Conservation (phyloP, 805 yeast genomes). For the Clavispora carvajalis region DNA sequence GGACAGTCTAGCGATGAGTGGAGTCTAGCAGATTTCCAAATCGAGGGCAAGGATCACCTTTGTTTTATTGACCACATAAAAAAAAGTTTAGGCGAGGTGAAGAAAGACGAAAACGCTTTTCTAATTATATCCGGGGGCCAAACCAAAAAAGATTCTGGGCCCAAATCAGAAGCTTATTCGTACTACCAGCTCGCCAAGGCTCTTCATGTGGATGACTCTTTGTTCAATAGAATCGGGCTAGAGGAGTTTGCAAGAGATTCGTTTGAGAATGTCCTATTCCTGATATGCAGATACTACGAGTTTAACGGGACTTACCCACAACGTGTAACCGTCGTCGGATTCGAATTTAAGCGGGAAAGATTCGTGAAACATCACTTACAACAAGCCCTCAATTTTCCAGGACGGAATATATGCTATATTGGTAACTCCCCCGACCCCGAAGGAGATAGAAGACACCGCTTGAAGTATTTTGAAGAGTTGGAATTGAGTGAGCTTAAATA, state of each 20-base stretch:
- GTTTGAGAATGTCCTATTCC: conserved; percentile 67
- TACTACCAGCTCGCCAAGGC: conserved; percentile 45
- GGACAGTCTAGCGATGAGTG: conserved; percentile 55
- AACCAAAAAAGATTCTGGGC: conserved; percentile 54
- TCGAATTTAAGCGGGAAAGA: conserved; percentile 64
- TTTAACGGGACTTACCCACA: conserved; percentile 44
- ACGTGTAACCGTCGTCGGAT: conserved; percentile 57
- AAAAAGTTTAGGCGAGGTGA: conserved; percentile 34
- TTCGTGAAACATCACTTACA: conserved; percentile 51
- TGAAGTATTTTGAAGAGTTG: conserved; percentile 44
- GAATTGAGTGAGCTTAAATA: conserved; percentile 41
- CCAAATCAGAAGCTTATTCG: conserved; percentile 56
- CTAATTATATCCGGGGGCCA: conserved; percentile 64
- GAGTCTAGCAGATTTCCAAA: conserved; percentile 63
- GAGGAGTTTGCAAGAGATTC: conserved; percentile 81
- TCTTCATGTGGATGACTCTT: conserved; percentile 12
- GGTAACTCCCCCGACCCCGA: conserved; percentile 55
- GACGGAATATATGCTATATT: conserved; percentile 38
- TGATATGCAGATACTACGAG: conserved; percentile 50
- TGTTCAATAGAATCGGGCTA: conserved; percentile 30
- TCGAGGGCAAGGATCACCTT: conserved; percentile 63
- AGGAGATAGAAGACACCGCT: conserved; percentile 16
- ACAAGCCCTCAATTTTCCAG: conserved; percentile 42
- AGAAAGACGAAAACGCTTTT: conserved; percentile 23
- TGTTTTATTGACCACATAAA: conserved; percentile 60